Base-by-base conservation (phyloP, 768 basidiomycete genomes). In the Boletales sp. region DNA sequence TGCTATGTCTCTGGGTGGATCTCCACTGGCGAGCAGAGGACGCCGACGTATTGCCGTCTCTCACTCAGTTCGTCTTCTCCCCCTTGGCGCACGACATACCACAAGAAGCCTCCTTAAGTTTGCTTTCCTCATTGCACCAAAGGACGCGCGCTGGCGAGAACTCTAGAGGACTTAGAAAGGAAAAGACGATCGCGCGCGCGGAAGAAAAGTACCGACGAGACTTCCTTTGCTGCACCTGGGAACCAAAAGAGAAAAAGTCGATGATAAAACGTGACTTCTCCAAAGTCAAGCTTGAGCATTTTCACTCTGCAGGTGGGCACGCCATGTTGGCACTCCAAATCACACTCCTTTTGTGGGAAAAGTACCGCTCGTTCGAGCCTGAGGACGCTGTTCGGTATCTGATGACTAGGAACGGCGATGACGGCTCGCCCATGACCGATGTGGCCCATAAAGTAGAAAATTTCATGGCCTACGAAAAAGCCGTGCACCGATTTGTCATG, bases 1-100 rank as follows among this genome's bases (percentile, higher is more conserved):
- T 84, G 19, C 58, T 90, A 49, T 75, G 80, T 56, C 70, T 75
- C n/a, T 91, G 88, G 88, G 72, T 88, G n/a, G 77, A 84, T 50
- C 67, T 73, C 34, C 78, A 87, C 59, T 91, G 87, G 87, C 71
- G 74, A 33, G 67, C 71, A 1, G 61, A 67, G 4, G 88, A 90
- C 49, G 52, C 61, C 47, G 57, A 54, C 0, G 67, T 73, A 5
- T 65, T 76, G 3, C 33, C 42, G n/a, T 51, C 57, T 31, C 53
- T 72, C 28, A 59, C 54, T 8, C 56, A 64, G 30, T 73, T 72
- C 39, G 51, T 54, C 17, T 62, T 78, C 42, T 47, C 55, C 25
- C 60, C 56, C 28, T 57, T 76, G 25, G 42, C 62, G 4, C 46
- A 46, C 17, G 67, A 66, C 30, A 56, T 76, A 37, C 68, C 66